Evolutionary conservation across 2,329 filamentous ascomycete species (phyloP).

Genomic region (Alternaria sp.): DNA sequence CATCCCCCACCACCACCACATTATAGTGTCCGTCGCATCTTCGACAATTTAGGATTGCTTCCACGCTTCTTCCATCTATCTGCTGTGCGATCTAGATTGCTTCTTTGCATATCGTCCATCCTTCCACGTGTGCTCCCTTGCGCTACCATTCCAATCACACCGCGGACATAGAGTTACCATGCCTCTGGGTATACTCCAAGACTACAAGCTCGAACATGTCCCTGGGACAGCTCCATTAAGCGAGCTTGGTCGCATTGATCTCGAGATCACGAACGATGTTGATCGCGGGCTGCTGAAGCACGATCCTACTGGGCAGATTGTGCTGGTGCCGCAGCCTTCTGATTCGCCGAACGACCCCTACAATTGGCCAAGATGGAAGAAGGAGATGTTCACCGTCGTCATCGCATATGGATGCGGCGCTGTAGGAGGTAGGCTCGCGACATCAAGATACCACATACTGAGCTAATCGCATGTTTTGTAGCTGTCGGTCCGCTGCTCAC

Average conservation of each 20-base stretch:
- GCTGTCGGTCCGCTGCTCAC: slow-evolving; percentile 33
- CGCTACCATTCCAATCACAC: neutral
- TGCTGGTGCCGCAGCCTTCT: slow-evolving; percentile 61
- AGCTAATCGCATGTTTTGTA: neutral
- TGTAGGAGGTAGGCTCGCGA: slow-evolving; percentile 24
- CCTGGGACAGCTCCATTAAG: slow-evolving; percentile 32
- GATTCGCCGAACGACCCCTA: slow-evolving; percentile 58
- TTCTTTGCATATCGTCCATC: neutral
- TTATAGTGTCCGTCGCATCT: slow-evolving; percentile 5
- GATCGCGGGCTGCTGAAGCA: slow-evolving; percentile 29
- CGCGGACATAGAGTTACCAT: slow-evolving; percentile 13
- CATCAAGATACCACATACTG: neutral
- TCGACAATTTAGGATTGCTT: neutral
- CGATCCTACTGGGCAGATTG: slow-evolving; percentile 45
- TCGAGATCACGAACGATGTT: slow-evolving; percentile 19
- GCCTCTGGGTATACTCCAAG: slow-evolving; percentile 30
- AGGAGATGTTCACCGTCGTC: slow-evolving; percentile 33
- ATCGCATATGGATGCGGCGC: slow-evolving; percentile 32
- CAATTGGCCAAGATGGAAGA: slow-evolving; percentile 55
- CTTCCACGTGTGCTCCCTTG: neutral
- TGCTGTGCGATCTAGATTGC: neutral
- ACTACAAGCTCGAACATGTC: slow-evolving; percentile 31
- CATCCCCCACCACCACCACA: slow-evolving; percentile 9
- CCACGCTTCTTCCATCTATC: neutral
- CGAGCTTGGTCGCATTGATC: slow-evolving; percentile 23